Evolutionary conservation across 371 early-diverging fungal genomes (phyloP), one percentile per base, ranked within the genome.

Genomic region (Cokeromyces recurvatus): DNA sequence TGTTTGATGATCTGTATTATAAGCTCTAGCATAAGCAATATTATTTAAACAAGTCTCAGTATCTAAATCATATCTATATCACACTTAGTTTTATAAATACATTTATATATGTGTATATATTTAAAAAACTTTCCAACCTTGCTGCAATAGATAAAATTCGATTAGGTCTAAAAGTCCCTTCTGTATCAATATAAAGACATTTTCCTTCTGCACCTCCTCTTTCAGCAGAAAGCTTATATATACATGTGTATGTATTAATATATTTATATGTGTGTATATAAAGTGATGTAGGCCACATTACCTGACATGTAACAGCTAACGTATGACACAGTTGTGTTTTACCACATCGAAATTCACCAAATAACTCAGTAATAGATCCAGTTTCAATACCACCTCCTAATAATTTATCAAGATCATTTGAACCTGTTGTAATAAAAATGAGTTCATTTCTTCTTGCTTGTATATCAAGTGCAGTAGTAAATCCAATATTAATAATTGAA

Each of bases 331-430:
- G 48, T 72, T 99, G 99, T 25, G 94, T 92, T 70, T 99, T 99
- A 48, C 99, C 99, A 1, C 98, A 96, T 40, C 99, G 72, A 71
- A 98, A 98, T 69, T 99, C 99, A 16, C 99, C 99, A 86, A 97
- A 99, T 6, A 99, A 66, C 66, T 99, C 99, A 16, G 99, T 99
- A 51, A 99, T 98, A 5, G 88, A 81, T 0, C 99, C 98, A 3
- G 97, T 94, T 62, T 99, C 99, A 38, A 99, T 61, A n/a, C 99
- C 99, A 32, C 93, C 94, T 38, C 93, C 94, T 10, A 99, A 77
- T n/a, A 96, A 70, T 60, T 88, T 89, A 73, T 98, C 95, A 15
- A 98, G 69, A 47, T 96, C 97, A 11, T 78, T 83, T 2, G 96
- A 92, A 0, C 99, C 99, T 0, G 97, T 98, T 0, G 90, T 89